Evolutionary conservation across 441 rosid genomes (phyloP), one percentile per base, ranked within the genome.

Genomic region (Manihot esculenta): DNA sequence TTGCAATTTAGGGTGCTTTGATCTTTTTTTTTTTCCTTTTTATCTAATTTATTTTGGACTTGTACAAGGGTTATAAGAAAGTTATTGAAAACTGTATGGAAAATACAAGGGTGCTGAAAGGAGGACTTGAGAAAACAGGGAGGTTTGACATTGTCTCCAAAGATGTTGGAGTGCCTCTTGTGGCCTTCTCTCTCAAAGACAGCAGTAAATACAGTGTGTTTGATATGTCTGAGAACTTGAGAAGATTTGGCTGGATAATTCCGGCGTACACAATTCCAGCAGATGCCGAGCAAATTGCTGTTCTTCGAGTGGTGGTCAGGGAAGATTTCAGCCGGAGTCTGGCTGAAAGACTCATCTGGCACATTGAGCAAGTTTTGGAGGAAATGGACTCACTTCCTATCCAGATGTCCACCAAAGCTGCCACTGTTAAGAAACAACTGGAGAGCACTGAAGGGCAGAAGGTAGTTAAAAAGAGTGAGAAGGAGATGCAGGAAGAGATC

Each of bases 231-330:
- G 90, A 90, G 62, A 68, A 54, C 26, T 59, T 90, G 74, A 80
- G 94, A 44, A 81, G 84, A 74, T 90, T 83, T 50, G 89, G 98
- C 5, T 90, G 96, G 96, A 88, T 88, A 50, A 67, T 90, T 62
- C 98, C 94, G 0, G 97, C 96, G 23, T 88, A 88, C 74, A 88
- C 94, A 1, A 89, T 92, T 96, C 92, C 97, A 1, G 78, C 91
- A 1, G 79, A 89, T 49, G 94, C 90, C 1, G 70, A 89, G 38
- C 89, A 87, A 73, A 21, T 92, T 0, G 86, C 91, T 0, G 92
- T 92, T 35, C 93, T 92, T 5, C 77, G 96, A 1, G 89, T 84
- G 45, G 94, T 90, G 62, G 72, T 89, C 11, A 71, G 93, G 71
- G 96, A 92, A 82, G 96, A 92, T 67, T 90, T 92, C 77, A 81